Conservation (phyloP, 495 filamentous ascomycete genomes). For the Pseudevernia furfuracea region DNA sequence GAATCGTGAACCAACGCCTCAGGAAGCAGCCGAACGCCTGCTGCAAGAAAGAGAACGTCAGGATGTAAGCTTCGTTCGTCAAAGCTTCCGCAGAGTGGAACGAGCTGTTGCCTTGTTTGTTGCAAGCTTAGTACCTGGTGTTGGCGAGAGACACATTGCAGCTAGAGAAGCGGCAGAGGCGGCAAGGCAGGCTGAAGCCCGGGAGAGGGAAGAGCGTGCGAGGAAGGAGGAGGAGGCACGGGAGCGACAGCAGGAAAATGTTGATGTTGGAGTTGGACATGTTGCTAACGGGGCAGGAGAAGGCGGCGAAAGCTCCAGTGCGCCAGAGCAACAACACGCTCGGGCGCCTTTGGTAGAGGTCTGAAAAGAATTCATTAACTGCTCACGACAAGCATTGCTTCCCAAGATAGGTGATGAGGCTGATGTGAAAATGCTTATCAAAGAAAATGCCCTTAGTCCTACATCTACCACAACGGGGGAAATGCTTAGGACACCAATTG, state of each 20-base stretch:
- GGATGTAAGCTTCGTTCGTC: constrained; percentile 46
- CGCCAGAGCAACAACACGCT: constrained; percentile 9
- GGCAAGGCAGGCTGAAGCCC: constrained; percentile 43
- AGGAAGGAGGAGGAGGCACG: constrained; percentile 32
- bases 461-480: background rate
- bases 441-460: background rate
- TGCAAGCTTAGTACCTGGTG: constrained; percentile 74
- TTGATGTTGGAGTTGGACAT: background rate
- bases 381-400: background rate
- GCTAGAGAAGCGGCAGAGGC: constrained; percentile 57
- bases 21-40: constrained; percentile 47
- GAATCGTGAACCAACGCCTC: constrained; percentile 39
- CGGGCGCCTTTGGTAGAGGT: constrained; percentile 19
- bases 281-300: constrained; percentile 3
- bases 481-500: background rate
- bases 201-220: constrained; percentile 40
- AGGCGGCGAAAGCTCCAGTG: constrained; percentile 11
- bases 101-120: constrained; percentile 74
- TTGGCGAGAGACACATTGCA: constrained; percentile 75
- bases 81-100: constrained; percentile 57
- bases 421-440: background rate
- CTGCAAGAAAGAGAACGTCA: constrained; percentile 43
- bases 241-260: constrained; percentile 19
- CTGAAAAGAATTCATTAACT: background rate
- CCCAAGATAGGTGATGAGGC: background rate